A percentile compares a stretch with the other conserved stretches of the same genome.
These are phyloP conservation scores for Claviceps sp. DNA, from an alignment of 2,329 filamentous ascomycete genomes.

Conservation along the genomic window DNA sequence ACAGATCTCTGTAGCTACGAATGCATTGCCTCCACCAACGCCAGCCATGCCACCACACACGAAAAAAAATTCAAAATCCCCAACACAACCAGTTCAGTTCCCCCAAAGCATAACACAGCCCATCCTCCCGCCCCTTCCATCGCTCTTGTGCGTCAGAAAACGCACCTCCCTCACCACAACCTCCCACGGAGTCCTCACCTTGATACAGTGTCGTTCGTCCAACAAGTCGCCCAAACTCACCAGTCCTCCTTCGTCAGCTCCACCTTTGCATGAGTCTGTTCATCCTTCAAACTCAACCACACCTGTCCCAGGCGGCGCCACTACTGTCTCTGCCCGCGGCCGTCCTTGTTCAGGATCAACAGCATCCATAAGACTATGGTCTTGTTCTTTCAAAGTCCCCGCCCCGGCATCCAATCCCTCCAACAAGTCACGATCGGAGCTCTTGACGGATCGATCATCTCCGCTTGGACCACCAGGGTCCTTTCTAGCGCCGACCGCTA, in stretches of 20 bases:
- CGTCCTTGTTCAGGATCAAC: slow-evolving; percentile 15
- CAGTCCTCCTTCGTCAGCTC: not conserved
- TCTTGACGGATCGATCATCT: slow-evolving; percentile 49
- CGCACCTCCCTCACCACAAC: not conserved
- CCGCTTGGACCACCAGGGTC: slow-evolving; percentile 25
- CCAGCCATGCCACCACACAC: not conserved
- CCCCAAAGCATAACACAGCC: not conserved
- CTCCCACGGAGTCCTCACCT: not conserved
- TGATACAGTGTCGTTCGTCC: slow-evolving; percentile 4
- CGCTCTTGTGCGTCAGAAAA: not conserved
- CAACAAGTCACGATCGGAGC: slow-evolving; percentile 55
- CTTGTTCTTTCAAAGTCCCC: slow-evolving; percentile 27
- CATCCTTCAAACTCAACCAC: slow-evolving; percentile 31
- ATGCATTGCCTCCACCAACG: not conserved
- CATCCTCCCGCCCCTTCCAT: not conserved
- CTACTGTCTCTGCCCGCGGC: slow-evolving; percentile 13
- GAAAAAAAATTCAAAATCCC: not conserved
- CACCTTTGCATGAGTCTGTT: not conserved
- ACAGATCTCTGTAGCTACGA: too few relatives aligned
- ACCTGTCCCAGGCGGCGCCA: slow-evolving; percentile 18
- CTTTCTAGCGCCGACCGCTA: slow-evolving; percentile 27
- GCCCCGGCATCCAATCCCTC: slow-evolving; percentile 63
- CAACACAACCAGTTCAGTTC: not conserved
- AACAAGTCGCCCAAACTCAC: not conserved
- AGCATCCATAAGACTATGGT: slow-evolving; percentile 22